Conservation (phyloP, 805 yeast genomes). For the Ogataea allantospora region DNA sequence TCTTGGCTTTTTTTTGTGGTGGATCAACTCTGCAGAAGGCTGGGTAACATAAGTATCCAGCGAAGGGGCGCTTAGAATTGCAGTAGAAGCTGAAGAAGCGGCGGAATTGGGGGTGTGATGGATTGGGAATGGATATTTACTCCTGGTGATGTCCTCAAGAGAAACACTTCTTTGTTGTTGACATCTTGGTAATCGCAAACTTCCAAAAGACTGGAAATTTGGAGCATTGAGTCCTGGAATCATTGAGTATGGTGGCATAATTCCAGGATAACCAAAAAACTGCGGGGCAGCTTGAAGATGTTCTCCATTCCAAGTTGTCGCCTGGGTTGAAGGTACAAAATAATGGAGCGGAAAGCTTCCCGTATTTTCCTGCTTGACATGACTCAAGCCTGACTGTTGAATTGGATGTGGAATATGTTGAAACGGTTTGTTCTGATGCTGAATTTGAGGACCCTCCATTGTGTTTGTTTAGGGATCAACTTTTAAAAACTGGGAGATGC, state of each 20-base stretch:
- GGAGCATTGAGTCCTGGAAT: neutral
- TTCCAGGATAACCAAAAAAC: constrained; percentile 8
- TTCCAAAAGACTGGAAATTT: constrained; percentile 3
- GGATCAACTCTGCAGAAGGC: constrained; percentile 5
- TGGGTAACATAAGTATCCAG: constrained; percentile 10
- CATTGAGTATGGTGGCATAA: constrained; percentile 3
- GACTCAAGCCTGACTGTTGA: constrained; percentile 10
- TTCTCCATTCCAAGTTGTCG: neutral
- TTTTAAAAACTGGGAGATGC: constrained; percentile 1
- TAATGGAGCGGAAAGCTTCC: constrained; percentile 7
- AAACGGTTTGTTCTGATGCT: constrained; percentile 8
- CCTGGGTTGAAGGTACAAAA: constrained; percentile 3
- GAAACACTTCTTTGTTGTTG: constrained; percentile 5
- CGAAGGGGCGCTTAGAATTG: constrained; percentile 13
- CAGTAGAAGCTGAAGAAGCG: constrained; percentile 11
- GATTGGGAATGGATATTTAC: constrained; percentile 10
- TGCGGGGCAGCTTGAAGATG: constrained; percentile 10
- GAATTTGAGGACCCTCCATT: constrained; percentile 18
- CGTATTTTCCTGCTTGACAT: constrained; percentile 14
- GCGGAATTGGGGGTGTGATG: constrained; percentile 7
- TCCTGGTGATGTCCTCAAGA: constrained; percentile 7
- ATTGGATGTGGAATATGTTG: neutral
- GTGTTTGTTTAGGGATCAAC: constrained; percentile 1
- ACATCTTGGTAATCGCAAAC: constrained; percentile 7
- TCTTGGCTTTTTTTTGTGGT: constrained; percentile 31